These are phyloP conservation scores for Pseudoperonospora humuli DNA, from an alignment of 352 stramenopile genomes.

Conservation along the genomic window DNA sequence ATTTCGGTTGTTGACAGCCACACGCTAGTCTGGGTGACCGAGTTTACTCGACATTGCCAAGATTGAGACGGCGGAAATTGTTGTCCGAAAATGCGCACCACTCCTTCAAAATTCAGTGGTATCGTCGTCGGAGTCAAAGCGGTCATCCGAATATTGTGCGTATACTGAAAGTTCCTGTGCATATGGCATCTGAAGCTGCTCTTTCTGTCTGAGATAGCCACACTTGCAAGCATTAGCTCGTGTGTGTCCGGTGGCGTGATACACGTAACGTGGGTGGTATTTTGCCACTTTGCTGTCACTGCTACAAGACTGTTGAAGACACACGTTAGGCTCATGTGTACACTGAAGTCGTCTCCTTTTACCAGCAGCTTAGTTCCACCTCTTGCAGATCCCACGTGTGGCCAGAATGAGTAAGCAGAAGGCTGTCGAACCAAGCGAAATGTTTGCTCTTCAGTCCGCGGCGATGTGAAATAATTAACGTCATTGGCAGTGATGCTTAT, in stretches of 20 bases:
- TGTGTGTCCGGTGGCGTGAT: slow-evolving; percentile 8
- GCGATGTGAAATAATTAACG: slow-evolving; percentile 31
- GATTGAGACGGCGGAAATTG: slow-evolving; percentile 14
- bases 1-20: slow-evolving; percentile 26
- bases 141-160: slow-evolving; percentile 12
- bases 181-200: slow-evolving; percentile 16
- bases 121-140: slow-evolving; percentile 14
- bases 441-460: not conserved
- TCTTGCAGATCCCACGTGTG: slow-evolving; percentile 18
- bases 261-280: slow-evolving; percentile 24
- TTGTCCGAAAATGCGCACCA: slow-evolving; percentile 21
- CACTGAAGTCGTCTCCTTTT: slow-evolving; percentile 21
- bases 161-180: slow-evolving; percentile 26
- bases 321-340: slow-evolving; percentile 21
- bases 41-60: slow-evolving; percentile 23
- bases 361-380: slow-evolving; percentile 33
- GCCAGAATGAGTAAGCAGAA: slow-evolving; percentile 19
- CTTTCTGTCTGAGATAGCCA: slow-evolving; percentile 20
- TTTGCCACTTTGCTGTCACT: slow-evolving; percentile 15
- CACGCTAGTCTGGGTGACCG: not conserved
- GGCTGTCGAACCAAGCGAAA: slow-evolving; percentile 23
- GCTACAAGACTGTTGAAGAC: slow-evolving; percentile 18
- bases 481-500: slow-evolving; percentile 33
- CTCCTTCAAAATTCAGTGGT: slow-evolving; percentile 31
- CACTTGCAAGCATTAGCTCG: slow-evolving; percentile 1